A percentile compares a stretch with the other conserved stretches of the same genome.
Conservation (phyloP, 1,284 basidiomycete genomes). For the Tremellales sp. region DNA sequence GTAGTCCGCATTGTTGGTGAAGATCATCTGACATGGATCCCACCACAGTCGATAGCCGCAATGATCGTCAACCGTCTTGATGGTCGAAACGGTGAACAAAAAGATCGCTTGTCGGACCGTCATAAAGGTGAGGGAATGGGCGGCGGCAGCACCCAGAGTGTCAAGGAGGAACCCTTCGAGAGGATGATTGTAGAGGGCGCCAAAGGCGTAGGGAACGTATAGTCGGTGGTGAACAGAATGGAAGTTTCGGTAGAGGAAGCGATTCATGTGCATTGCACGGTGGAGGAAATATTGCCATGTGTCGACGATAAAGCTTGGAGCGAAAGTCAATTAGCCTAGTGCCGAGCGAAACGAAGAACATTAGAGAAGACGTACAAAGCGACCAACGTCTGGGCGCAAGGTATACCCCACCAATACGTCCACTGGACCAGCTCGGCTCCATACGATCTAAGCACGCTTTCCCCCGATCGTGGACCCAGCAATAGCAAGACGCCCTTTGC, state of each 20-base stretch:
- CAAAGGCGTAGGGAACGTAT: conserved; percentile 95
- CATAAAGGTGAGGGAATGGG: conserved; percentile 68
- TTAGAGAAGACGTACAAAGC: conserved; percentile 67
- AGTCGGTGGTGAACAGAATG: conserved; percentile 96
- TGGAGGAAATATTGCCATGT: conserved; percentile 99
- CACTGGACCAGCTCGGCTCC: conserved; percentile 62
- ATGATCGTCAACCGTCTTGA: conserved; percentile 98
- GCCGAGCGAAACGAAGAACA: not conserved
- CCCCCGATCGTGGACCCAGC: conserved; percentile 46
- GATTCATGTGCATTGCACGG: conserved; percentile 85
- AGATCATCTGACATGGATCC: conserved; percentile 82
- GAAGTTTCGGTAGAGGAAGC: conserved; percentile 83
- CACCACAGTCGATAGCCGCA: conserved; percentile 87
- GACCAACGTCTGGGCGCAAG: conserved; percentile 66
- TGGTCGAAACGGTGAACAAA: conserved; percentile 75
- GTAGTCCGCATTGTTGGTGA: conserved; percentile 93
- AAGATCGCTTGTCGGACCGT: conserved; percentile 78
- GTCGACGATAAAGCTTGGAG: conserved; percentile 85
- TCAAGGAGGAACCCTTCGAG: conserved; percentile 92
- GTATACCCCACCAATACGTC: conserved; percentile 94
- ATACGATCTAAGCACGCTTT: conserved; percentile 47
- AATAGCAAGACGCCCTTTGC: conserved; percentile 52
- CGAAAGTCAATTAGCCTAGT: conserved; percentile 8
- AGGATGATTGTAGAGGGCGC: conserved; percentile 96
- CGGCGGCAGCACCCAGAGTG: conserved; percentile 72